These are phyloP conservation scores for Phytophthora pinifolia DNA, from an alignment of 352 stramenopile species.

Conservation along the genomic window DNA sequence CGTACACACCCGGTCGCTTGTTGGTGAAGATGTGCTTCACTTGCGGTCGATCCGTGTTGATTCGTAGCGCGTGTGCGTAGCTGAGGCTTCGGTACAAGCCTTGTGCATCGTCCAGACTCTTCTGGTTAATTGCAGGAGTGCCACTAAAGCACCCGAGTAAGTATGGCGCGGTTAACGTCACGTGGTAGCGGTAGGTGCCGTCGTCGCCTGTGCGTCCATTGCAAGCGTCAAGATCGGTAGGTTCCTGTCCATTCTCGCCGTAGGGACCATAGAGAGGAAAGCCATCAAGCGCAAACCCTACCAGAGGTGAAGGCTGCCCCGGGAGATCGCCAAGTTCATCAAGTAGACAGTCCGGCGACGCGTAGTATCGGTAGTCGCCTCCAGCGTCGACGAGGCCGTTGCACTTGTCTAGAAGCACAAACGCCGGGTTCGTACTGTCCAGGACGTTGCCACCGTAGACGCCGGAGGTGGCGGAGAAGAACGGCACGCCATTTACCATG, in stretches of 20 bases:
- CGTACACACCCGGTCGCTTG: constrained; percentile 55
- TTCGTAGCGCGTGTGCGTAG: constrained; percentile 46
- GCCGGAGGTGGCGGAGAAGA: constrained; percentile 46
- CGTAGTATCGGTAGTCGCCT: constrained; percentile 78
- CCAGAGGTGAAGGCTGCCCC: constrained; percentile 46
- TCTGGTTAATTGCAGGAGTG: constrained; percentile 12
- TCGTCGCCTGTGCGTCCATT: constrained; percentile 65
- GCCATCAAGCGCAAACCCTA: constrained; percentile 76
- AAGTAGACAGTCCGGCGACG: constrained; percentile 64
- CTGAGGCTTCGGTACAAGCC: constrained; percentile 58
- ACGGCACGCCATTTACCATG: constrained; percentile 74
- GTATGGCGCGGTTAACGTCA: constrained; percentile 50
- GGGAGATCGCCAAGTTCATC: constrained; percentile 35
- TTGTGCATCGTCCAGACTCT: constrained; percentile 14
- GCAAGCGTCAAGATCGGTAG: constrained; percentile 63
- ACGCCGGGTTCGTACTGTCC: constrained; percentile 34
- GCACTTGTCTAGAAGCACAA: constrained; percentile 66
- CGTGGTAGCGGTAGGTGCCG: constrained; percentile 71
- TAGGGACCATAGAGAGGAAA: constrained; percentile 75
- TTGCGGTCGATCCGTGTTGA: constrained; percentile 49
- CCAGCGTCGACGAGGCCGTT: constrained; percentile 62
- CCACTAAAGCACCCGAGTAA: constrained; percentile 69
- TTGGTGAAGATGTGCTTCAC: constrained; percentile 59
- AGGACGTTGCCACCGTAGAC: constrained; percentile 48
- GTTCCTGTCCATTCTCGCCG: constrained; percentile 40